Evolutionary conservation across 768 basidiomycete species (phyloP).

Genomic region (Phylloporus sp.): DNA sequence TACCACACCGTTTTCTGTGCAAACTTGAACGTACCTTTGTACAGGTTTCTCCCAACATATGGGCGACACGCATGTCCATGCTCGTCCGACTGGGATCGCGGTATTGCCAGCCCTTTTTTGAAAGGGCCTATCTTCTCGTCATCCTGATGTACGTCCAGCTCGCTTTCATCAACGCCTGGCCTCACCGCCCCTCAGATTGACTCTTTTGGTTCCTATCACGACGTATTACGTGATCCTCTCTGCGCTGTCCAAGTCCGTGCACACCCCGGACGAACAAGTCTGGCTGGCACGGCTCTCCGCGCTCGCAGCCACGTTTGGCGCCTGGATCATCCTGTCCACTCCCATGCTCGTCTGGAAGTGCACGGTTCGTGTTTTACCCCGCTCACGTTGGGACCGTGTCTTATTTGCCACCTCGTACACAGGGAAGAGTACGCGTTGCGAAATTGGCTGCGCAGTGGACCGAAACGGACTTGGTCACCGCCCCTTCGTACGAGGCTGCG

Average conservation of each 20-base stretch:
- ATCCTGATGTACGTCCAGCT: slow-evolving; percentile 36
- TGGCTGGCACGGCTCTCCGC: slow-evolving; percentile 36
- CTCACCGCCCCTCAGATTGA: slow-evolving; percentile 26
- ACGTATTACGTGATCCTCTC: slow-evolving; percentile 35
- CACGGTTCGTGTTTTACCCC: slow-evolving; percentile 29
- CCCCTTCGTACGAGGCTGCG: slow-evolving; percentile 20
- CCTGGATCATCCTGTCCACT: slow-evolving; percentile 35
- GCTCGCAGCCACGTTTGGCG: slow-evolving; percentile 36
- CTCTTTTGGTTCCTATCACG: slow-evolving; percentile 38
- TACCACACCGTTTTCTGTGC: slow-evolving; percentile 1
- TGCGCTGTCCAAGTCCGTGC: neutral
- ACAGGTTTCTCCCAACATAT: slow-evolving; percentile 42
- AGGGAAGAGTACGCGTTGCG: slow-evolving; percentile 43
- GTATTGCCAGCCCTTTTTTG: slow-evolving; percentile 43
- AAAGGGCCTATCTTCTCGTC: slow-evolving; percentile 39
- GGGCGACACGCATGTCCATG: slow-evolving; percentile 40
- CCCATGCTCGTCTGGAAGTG: slow-evolving; percentile 49
- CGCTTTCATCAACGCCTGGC: neutral
- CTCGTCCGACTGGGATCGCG: slow-evolving; percentile 35
- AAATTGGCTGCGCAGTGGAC: slow-evolving; percentile 39
- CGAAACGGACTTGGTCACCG: slow-evolving; percentile 33
- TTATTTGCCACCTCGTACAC: neutral
- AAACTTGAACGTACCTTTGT: neutral
- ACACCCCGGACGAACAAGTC: slow-evolving; percentile 15
- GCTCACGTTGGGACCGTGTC: neutral